Evolutionary conservation across 2,329 filamentous ascomycete genomes (phyloP), one percentile per base, ranked within the genome.

Genomic region (Aureobasidium namibiae): DNA sequence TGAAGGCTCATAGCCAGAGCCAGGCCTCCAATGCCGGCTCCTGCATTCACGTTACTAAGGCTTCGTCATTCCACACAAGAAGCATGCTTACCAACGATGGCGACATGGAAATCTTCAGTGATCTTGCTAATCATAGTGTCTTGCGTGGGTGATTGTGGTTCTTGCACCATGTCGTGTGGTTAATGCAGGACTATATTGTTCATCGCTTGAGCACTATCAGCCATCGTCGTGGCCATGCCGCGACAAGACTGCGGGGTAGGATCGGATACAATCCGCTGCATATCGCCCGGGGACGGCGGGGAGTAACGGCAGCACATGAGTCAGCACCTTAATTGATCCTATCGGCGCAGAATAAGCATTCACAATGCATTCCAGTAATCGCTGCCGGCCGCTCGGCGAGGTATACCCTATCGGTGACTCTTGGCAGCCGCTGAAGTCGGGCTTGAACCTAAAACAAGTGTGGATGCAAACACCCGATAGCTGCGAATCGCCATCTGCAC

Each of bases 21-120:
- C 14, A 61, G 48, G 16, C 60, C 60, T 16, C 56, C 60, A 44
- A 61, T 61, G 18, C 60, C 60, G 6, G 60, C 60, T 2, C 49
- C 49, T 49, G 10, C 16, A 11, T 11, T 9, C 18, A 6, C 18
- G 11, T 13, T 9, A 4, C n/a, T 10, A 16, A 39, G 3, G 11
- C 5, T n/a, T 10, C 13, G 41, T 23, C 23, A 14, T 45, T 14
- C 3, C 26, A 26, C 10, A 23, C 14, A 13, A n/a, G 2, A n/a
- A 29, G 8, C 16, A 11, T 14, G 10, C 29, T 48, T 21, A 33
- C 59, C 60, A 11, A 61, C 38, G 38, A 61, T 61, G 45, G 54
- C 60, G 60, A 61, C 49, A 42, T 39, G 23, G 18, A 56, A 49
- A 0, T 54, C 33, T 4, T 49, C 31, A 11, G 4, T 36, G 16